Percentiles rank a stretch among this genome's conserved stretches.
Conservation (phyloP, 2,329 filamentous ascomycete genomes). For the Verticillium klebahnii region DNA sequence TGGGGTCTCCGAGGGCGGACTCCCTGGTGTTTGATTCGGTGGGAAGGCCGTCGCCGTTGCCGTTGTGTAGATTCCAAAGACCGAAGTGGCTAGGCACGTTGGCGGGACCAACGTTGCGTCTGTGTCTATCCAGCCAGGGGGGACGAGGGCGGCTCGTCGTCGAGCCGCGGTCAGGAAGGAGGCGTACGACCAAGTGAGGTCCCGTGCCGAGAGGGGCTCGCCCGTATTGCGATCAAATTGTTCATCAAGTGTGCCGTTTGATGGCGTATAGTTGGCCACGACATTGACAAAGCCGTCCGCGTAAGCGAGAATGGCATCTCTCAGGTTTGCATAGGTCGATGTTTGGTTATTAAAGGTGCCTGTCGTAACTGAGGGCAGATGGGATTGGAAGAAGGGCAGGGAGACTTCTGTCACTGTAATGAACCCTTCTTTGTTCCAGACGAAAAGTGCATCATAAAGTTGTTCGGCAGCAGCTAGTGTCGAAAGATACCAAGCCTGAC, state of each 20-base stretch:
- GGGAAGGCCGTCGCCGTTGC: constrained; percentile 37
- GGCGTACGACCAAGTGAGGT: constrained; percentile 71
- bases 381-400: constrained; percentile 65
- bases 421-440: constrained; percentile 60
- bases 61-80: constrained; percentile 45
- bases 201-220: constrained; percentile 54
- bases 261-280: constrained; percentile 56
- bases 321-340: constrained; percentile 47
- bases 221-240: constrained; percentile 56
- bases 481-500: constrained; percentile 77
- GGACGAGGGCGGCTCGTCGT: constrained; percentile 50
- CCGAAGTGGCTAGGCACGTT: constrained; percentile 41
- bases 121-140: constrained; percentile 50
- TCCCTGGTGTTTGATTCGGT: constrained; percentile 27
- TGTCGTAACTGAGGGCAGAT: constrained; percentile 50
- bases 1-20: constrained; percentile 9
- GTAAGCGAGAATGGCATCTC: constrained; percentile 51
- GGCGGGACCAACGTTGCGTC: constrained; percentile 42
- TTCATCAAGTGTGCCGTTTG: constrained; percentile 61
- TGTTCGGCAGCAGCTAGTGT: constrained; percentile 76
- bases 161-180: constrained; percentile 59
- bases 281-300: constrained; percentile 59
- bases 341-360: constrained; percentile 57
- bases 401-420: constrained; percentile 62
- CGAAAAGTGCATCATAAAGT: constrained; percentile 70